A percentile compares a stretch with the other conserved stretches of the same genome.
Conservation (phyloP, 75 land plant genomes). For the Ceratopteris richardii region DNA sequence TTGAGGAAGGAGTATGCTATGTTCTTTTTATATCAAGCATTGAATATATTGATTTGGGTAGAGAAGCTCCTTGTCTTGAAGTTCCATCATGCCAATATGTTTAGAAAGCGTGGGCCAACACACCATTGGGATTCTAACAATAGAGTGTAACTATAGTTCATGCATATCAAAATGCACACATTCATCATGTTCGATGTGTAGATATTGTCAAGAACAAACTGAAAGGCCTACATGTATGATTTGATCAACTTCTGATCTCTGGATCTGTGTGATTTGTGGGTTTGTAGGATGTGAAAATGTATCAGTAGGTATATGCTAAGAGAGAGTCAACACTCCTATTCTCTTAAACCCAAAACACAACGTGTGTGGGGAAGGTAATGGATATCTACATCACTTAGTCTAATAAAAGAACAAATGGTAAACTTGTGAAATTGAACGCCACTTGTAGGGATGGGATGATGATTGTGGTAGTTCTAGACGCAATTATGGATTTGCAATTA, state of each 20-base stretch:
- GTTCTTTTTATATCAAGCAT: slow-evolving; percentile 70
- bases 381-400: slow-evolving; percentile 91
- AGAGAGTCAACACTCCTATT: slow-evolving; percentile 95
- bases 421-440: slow-evolving; percentile 72
- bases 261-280: slow-evolving; percentile 98
- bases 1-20: slow-evolving; percentile 83
- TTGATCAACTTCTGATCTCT: slow-evolving; percentile 82
- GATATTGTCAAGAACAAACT: slow-evolving; percentile 93
- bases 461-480: slow-evolving; percentile 59
- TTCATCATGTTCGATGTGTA: slow-evolving; percentile 96
- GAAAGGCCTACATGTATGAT: slow-evolving; percentile 86
- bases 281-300: slow-evolving; percentile 99
- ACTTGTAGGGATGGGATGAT: slow-evolving; percentile 58
- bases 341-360: slow-evolving; percentile 85
- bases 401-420: slow-evolving; percentile 97
- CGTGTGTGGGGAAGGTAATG: slow-evolving; percentile 97
- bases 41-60: slow-evolving; percentile 69
- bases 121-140: slow-evolving; percentile 77
- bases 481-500: slow-evolving; percentile 40
- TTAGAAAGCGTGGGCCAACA: slow-evolving; percentile 93
- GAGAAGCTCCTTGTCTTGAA: slow-evolving; percentile 58
- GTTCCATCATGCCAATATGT: slow-evolving; percentile 92
- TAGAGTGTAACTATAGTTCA: slow-evolving; percentile 90
- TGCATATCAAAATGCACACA: slow-evolving; percentile 98
- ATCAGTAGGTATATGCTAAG: slow-evolving; percentile 85